Evolutionary conservation across 2,329 filamentous ascomycete species (phyloP).

Genomic region (Tolypocladium amazonense): DNA sequence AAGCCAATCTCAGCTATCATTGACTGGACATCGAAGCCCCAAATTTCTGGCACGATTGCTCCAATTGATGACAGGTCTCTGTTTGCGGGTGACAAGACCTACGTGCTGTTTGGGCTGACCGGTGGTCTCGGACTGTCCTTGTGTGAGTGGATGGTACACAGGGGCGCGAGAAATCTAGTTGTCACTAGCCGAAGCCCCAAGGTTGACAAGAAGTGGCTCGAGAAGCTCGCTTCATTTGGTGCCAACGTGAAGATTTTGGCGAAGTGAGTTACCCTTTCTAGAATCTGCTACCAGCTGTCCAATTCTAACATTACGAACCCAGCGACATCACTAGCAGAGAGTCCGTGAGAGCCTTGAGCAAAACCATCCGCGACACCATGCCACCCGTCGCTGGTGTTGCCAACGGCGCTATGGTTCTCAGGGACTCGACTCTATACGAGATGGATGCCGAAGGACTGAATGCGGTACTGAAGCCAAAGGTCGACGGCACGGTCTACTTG

Average conservation of each 20-base stretch:
- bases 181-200: background rate
- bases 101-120: background rate
- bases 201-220: background rate
- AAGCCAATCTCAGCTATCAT: background rate
- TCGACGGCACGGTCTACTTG: background rate
- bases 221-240: background rate
- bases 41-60: background rate
- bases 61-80: background rate
- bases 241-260: background rate
- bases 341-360: background rate
- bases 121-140: background rate
- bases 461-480: background rate
- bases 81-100: background rate
- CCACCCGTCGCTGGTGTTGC: background rate
- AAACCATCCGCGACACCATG: background rate
- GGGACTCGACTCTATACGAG: background rate
- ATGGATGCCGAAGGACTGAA: background rate
- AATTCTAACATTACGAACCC: background rate
- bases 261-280: background rate
- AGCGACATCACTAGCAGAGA: background rate
- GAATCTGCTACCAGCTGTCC: background rate
- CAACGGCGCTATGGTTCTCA: background rate
- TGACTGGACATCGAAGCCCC: background rate
- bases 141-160: background rate
- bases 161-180: background rate